phyloP scores from a whole-genome alignment of 257 asterid species.

The Fraxinus quadrangulata region DNA sequence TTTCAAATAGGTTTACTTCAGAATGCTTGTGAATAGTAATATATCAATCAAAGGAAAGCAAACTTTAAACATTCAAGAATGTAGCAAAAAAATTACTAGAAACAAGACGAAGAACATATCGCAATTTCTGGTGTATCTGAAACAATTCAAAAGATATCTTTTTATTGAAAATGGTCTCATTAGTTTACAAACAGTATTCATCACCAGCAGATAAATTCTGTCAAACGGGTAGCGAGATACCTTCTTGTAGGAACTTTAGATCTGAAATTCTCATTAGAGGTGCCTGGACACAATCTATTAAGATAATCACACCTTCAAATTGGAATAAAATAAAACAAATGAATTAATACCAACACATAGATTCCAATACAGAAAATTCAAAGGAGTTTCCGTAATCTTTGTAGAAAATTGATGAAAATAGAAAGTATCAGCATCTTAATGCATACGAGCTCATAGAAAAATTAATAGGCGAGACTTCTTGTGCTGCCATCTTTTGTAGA shows the following conservation, averaged over 20 bases:
- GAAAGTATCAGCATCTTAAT: not conserved
- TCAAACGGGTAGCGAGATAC: slow-evolving; percentile 35
- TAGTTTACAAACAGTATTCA: slow-evolving; percentile 11
- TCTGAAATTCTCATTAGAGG: slow-evolving; percentile 38
- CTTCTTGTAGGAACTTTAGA: slow-evolving; percentile 56
- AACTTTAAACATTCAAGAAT: slow-evolving; percentile 13
- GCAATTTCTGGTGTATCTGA: not conserved
- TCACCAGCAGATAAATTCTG: slow-evolving; percentile 17
- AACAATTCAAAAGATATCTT: slow-evolving; percentile 8
- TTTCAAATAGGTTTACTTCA: slow-evolving; percentile 12
- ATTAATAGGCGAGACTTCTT: slow-evolving; percentile 44
- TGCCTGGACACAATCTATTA: slow-evolving; percentile 63
- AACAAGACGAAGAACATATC: not conserved
- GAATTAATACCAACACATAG: slow-evolving; percentile 2
- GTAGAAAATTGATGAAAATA: slow-evolving; percentile 15
- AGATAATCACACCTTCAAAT: slow-evolving; percentile 74
- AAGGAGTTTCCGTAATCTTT: slow-evolving; percentile 1
- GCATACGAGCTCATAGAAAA: slow-evolving; percentile 75
- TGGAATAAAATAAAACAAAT: slow-evolving; percentile 14
- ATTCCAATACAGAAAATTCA: slow-evolving; percentile 20
- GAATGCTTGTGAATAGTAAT: not conserved
- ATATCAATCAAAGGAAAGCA: not conserved
- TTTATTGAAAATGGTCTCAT: slow-evolving; percentile 6
- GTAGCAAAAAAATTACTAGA: not conserved
- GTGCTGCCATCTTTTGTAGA: slow-evolving; percentile 50